Conservation (phyloP, 805 yeast genomes). For the Zygosaccharomyces rouxii region DNA sequence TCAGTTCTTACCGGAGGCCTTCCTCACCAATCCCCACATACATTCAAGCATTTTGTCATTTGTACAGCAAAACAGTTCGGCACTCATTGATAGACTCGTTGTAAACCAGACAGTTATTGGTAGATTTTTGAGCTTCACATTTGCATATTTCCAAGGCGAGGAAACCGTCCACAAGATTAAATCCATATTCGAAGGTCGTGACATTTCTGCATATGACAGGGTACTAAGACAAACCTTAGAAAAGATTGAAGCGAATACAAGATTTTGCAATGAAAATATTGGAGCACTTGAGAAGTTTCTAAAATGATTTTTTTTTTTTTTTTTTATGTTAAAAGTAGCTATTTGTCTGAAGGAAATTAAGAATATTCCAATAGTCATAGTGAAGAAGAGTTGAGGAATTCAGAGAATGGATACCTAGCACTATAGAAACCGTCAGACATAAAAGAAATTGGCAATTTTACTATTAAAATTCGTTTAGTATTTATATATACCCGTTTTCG, state of each 20-base stretch:
- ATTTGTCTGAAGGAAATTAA: neutral
- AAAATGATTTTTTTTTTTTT: neutral
- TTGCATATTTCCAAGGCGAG: slow-evolving; percentile 37
- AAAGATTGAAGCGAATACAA: slow-evolving; percentile 15
- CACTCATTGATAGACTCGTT: slow-evolving; percentile 40
- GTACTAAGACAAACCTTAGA: slow-evolving; percentile 18
- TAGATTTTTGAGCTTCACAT: slow-evolving; percentile 38
- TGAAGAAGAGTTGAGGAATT: neutral
- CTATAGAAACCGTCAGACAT: neutral
- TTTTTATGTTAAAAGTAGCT: neutral
- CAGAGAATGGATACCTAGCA: neutral
- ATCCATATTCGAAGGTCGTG: slow-evolving; percentile 34
- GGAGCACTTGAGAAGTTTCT: slow-evolving; percentile 5
- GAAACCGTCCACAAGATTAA: slow-evolving; percentile 35
- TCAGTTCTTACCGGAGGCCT: slow-evolving; percentile 44
- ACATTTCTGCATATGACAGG: slow-evolving; percentile 17
- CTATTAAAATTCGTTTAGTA: neutral
- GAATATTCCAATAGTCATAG: neutral
- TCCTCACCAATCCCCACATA: slow-evolving; percentile 40
- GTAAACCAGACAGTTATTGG: slow-evolving; percentile 45
- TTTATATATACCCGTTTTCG: neutral
- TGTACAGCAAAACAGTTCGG: slow-evolving; percentile 41
- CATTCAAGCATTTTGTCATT: slow-evolving; percentile 44
- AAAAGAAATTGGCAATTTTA: neutral
- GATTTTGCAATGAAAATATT: slow-evolving; percentile 6